Evolutionary conservation across 2,329 filamentous ascomycete genomes (phyloP).

Genomic region (Pseudocercospora fuligena): DNA sequence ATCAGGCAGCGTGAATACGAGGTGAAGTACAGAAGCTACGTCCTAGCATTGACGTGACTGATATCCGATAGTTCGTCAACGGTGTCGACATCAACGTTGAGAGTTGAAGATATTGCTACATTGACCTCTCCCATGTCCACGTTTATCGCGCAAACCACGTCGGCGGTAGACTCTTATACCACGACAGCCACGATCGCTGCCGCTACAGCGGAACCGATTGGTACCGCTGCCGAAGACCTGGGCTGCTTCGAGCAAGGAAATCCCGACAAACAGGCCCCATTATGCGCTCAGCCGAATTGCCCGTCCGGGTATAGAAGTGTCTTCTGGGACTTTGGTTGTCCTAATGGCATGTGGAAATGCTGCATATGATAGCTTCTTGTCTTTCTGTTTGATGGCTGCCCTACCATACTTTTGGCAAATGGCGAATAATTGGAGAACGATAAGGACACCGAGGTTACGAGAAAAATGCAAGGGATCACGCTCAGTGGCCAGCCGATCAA

Average conservation of each 20-base stretch:
- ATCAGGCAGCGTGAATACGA: background rate
- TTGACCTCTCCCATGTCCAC: background rate
- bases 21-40: background rate
- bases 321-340: constrained; percentile 1
- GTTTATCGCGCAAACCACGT: background rate
- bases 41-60: background rate
- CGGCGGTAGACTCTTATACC: background rate
- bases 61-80: background rate
- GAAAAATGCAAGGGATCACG: background rate
- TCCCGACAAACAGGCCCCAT: background rate
- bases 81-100: background rate
- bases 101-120: background rate
- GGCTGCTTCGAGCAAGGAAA: background rate
- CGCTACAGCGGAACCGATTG: background rate
- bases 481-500: background rate
- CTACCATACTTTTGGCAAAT: background rate
- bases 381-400: background rate
- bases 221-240: background rate
- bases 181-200: background rate
- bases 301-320: background rate
- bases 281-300: constrained; percentile 1
- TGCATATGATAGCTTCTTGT: background rate
- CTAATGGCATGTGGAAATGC: background rate
- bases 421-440: background rate
- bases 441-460: background rate